Percentiles rank a stretch among this genome's conserved stretches.
phyloP scores from a whole-genome alignment of 495 filamentous ascomycete species.

The Cercophora samala region DNA sequence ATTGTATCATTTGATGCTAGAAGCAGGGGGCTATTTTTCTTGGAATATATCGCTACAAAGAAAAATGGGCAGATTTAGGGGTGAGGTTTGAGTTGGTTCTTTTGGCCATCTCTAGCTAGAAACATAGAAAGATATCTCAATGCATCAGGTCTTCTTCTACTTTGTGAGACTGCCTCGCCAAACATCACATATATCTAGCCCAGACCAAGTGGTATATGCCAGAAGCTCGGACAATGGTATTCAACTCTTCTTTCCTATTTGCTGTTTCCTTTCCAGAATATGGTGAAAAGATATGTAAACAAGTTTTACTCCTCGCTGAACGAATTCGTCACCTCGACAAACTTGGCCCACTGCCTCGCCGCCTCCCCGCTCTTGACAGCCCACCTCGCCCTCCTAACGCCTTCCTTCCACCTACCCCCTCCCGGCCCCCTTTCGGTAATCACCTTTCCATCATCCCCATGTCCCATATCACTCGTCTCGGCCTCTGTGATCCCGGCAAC shows the following conservation, averaged over 20 bases:
- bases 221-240: too few relatives aligned
- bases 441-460: conserved; percentile 62
- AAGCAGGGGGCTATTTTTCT: background rate
- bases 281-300: background rate
- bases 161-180: too few relatives aligned
- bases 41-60: background rate
- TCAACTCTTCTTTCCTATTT: background rate
- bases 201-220: too few relatives aligned
- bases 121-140: too few relatives aligned
- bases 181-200: too few relatives aligned
- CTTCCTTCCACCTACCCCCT: conserved; percentile 88
- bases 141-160: too few relatives aligned
- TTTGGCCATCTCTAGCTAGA: background rate
- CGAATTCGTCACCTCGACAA: conserved; percentile 57
- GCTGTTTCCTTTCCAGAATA: background rate
- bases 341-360: conserved; percentile 65
- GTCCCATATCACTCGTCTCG: conserved; percentile 69
- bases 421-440: conserved; percentile 77
- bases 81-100: background rate
- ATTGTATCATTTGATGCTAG: background rate
- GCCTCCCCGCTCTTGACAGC: conserved; percentile 78
- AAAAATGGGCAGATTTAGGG: background rate
- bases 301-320: conserved; percentile 23
- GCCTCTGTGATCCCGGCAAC: conserved; percentile 81
- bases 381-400: conserved; percentile 78